Evolutionary conservation across 129 eudicot species (phyloP).

Genomic region (Pseudognaphalium luteoalbum): DNA sequence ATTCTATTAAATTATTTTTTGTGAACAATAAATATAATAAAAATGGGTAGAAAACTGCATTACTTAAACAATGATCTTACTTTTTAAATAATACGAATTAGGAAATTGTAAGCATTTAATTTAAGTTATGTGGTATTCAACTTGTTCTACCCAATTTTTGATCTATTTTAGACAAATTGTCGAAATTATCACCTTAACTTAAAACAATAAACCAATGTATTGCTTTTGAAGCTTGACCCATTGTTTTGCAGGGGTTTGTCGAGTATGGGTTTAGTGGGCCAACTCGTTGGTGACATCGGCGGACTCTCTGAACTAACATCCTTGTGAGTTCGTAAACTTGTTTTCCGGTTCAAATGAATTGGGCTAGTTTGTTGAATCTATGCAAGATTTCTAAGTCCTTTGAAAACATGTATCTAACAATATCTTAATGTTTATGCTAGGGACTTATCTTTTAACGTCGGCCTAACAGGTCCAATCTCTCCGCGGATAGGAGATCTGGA

Average conservation of each 20-base stretch:
- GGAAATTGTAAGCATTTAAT: background rate
- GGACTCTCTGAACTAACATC: constrained; percentile 67
- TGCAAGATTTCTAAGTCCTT: background rate
- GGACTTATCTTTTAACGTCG: constrained; percentile 80
- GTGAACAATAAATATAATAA: background rate
- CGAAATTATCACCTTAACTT: background rate
- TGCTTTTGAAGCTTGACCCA: background rate
- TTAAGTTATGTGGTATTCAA: background rate
- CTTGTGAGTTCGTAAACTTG: constrained; percentile 48
- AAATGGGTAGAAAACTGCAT: background rate
- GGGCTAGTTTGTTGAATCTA: background rate
- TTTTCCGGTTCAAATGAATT: background rate
- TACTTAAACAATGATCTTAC: background rate
- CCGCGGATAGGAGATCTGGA: constrained; percentile 72
- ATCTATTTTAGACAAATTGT: background rate
- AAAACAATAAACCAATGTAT: background rate
- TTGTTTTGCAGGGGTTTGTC: constrained; percentile 67
- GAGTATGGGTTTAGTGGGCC: constrained; percentile 76
- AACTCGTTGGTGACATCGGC: constrained; percentile 82
- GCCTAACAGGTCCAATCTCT: constrained; percentile 76
- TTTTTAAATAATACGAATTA: background rate
- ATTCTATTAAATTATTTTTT: background rate
- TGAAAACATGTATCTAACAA: background rate
- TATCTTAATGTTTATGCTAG: constrained; percentile 44
- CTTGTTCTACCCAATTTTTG: background rate